These are phyloP conservation scores for Penicillium flavigenum DNA, from an alignment of 495 filamentous ascomycete genomes.

Conservation along the genomic window DNA sequence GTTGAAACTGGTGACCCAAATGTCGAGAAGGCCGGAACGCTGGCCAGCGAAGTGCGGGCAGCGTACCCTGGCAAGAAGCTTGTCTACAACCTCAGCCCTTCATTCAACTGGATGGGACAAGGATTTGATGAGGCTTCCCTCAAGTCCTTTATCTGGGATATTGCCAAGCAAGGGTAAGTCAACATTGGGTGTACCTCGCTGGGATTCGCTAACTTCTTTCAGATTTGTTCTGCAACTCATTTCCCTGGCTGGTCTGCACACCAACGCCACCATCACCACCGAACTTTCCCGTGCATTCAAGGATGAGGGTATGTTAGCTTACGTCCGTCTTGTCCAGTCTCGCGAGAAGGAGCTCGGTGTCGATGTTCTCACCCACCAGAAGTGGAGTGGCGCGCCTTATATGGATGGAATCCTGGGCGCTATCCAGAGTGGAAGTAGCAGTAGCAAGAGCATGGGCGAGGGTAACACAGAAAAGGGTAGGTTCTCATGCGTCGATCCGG, in stretches of 20 bases:
- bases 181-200: neutral
- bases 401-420: conserved; percentile 91
- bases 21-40: conserved; percentile 69
- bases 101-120: conserved; percentile 98
- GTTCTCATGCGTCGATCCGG: conserved; percentile 8
- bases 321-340: conserved; percentile 84
- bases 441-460: conserved; percentile 79
- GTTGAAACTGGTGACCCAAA: conserved; percentile 90
- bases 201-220: conserved; percentile 11
- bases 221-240: conserved; percentile 91
- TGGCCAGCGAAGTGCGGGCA: conserved; percentile 70
- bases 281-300: conserved; percentile 83
- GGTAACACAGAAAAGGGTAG: conserved; percentile 69
- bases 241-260: conserved; percentile 86
- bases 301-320: conserved; percentile 90
- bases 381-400: conserved; percentile 92
- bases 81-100: conserved; percentile 93
- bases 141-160: conserved; percentile 91
- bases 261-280: conserved; percentile 79
- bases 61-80: conserved; percentile 74
- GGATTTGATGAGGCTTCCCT: conserved; percentile 79
- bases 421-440: conserved; percentile 86
- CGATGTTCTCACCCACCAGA: conserved; percentile 96
- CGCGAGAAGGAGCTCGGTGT: conserved; percentile 90
- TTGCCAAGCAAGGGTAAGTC: conserved; percentile 77